Base-by-base conservation (phyloP, 306 rosid species). In the Lathyrus tuberosus region DNA sequence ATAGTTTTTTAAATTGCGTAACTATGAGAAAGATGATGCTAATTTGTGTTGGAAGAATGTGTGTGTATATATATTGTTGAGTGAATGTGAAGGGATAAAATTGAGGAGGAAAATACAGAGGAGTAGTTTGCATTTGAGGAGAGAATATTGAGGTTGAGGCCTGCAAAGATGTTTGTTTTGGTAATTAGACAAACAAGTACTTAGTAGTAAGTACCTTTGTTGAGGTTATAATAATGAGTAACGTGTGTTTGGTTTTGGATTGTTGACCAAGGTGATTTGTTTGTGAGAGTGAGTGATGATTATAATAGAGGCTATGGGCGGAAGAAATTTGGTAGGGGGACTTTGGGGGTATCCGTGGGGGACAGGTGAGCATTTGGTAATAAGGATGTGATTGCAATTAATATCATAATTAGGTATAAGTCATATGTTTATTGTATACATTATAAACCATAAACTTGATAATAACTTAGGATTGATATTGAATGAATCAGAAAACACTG, bases 91-190 rank as follows among this genome's bases (percentile, higher is more conserved):
- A 67, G 35, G 47, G 33, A 67, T 28, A 6, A 57, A 5, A 28
- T 8, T 17, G 13, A 51, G 72, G 72, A 67, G 35, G 72, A 51
- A 35, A 67, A 67, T 33, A 35, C 51, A 67, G 72, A 67, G 48
- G 72, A 48, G 20, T 11, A 49, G 20, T 67, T 67, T 16, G 62
- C 8, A 33, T 49, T 49, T 67, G 35, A 49, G 8, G 61, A 49
- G 17, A 48, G 33, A 48, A 67, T 33, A 12, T 33, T 67, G 18
- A 41, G 33, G 61, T 31, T 8, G 60, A 78, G 70, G 78, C 75
- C 82, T 60, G 78, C 82, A 49, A 52, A 3, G 8, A 14, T 46
- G 76, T 63, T n/a, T 56, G 47, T 57, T 65, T 72, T 44, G 12
- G 1, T 18, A 40, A 49, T 31, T 14, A 33, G 62, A 67, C 62